Evolutionary conservation across 768 basidiomycete species (phyloP).

Genomic region (Amanita molliuscula): DNA sequence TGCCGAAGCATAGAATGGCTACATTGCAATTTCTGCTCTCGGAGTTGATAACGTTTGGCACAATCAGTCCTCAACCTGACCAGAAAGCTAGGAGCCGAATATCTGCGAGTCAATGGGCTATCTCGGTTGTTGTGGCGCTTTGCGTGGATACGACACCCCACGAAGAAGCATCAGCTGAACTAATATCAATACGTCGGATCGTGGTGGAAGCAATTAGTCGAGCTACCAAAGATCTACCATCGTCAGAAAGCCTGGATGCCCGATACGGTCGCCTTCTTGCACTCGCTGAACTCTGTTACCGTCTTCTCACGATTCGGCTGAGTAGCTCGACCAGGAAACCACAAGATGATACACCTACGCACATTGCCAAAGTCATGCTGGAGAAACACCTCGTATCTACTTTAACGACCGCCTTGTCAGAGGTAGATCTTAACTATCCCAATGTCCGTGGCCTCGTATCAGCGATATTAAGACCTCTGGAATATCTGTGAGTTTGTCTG

Average conservation of each 20-base stretch:
- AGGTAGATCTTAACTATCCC: conserved; percentile 94
- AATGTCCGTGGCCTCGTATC: conserved; percentile 80
- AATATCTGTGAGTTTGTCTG: conserved; percentile 59
- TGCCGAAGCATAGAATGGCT: conserved; percentile 47
- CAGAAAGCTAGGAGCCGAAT: conserved; percentile 44
- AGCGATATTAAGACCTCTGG: conserved; percentile 80
- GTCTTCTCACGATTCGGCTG: conserved; percentile 74
- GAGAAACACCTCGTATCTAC: conserved; percentile 94
- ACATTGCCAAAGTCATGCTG: conserved; percentile 95
- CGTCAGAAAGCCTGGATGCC: conserved; percentile 50
- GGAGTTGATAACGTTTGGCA: conserved; percentile 73
- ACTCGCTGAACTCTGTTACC: conserved; percentile 78
- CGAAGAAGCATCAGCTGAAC: conserved; percentile 55
- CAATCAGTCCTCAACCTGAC: conserved; percentile 53
- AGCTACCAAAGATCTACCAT: conserved; percentile 69
- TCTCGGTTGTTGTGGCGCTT: conserved; percentile 86
- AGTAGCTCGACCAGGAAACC: conserved; percentile 45
- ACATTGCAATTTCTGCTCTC: conserved; percentile 76
- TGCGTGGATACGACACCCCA: conserved; percentile 73
- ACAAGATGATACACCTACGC: conserved; percentile 72
- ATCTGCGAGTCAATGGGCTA: conserved; percentile 73
- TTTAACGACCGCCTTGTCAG: conserved; percentile 79
- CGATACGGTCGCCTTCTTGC: conserved; percentile 87
- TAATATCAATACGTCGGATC: conserved; percentile 85
- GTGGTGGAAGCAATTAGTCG: conserved; percentile 85